Evolutionary conservation across 805 yeast genomes (phyloP).

Genomic region (Alloascoidea africana): DNA sequence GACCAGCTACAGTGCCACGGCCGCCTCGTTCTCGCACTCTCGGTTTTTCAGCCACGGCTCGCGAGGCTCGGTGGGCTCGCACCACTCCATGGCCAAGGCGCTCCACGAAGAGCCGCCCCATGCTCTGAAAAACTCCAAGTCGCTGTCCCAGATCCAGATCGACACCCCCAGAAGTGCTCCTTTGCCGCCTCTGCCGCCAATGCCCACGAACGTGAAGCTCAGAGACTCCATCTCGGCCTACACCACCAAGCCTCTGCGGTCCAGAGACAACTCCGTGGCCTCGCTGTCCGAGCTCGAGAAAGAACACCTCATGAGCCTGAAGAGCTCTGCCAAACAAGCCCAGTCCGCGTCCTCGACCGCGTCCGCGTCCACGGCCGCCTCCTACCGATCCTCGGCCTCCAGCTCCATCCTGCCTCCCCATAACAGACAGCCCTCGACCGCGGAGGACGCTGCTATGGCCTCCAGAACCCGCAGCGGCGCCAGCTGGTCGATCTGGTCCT

Average conservation of each 20-base stretch:
- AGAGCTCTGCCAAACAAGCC: neutral
- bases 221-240: conserved; percentile 1
- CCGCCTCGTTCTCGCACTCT: neutral
- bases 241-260: neutral
- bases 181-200: neutral
- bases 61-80: too few species aligned
- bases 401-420: neutral
- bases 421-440: neutral
- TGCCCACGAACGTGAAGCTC: too few species aligned
- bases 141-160: neutral
- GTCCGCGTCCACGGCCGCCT: neutral
- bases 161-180: conserved; percentile 1
- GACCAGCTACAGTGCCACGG: neutral
- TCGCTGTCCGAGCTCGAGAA: neutral
- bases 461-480: too few species aligned
- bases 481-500: too few species aligned
- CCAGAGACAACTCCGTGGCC: neutral
- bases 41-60: too few species aligned
- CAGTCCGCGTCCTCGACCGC: neutral
- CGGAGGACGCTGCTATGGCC: neutral
- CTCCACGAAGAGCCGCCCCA: too few species aligned
- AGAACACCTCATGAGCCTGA: neutral
- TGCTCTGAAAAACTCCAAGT: neutral
- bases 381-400: neutral
- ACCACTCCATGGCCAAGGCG: neutral